Conservation (phyloP, 2,329 filamentous ascomycete species). For the Talaromyces albobiverticillius region DNA sequence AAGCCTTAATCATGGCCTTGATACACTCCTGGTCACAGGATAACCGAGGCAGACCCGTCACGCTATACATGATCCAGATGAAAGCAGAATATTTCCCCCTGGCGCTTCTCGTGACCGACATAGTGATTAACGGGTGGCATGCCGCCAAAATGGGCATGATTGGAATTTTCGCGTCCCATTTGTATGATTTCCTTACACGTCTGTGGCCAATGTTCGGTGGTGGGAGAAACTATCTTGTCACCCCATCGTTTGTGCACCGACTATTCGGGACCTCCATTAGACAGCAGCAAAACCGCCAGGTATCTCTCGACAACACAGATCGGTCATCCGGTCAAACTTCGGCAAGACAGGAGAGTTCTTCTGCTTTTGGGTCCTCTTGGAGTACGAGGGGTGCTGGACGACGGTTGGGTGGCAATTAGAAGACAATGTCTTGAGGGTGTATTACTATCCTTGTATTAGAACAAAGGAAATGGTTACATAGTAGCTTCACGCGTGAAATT, state of each 20-base stretch:
- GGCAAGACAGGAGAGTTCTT: conserved; percentile 2
- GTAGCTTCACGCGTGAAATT: background rate
- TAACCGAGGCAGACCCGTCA: conserved; percentile 70
- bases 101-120: conserved; percentile 72
- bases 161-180: conserved; percentile 82
- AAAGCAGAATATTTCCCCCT: conserved; percentile 78
- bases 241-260: conserved; percentile 68
- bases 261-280: conserved; percentile 56
- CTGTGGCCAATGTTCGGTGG: conserved; percentile 88
- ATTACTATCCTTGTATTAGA: background rate
- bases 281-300: background rate
- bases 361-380: conserved; percentile 6
- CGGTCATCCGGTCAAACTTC: conserved; percentile 1
- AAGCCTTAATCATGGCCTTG: conserved; percentile 73
- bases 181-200: conserved; percentile 85
- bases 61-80: conserved; percentile 79
- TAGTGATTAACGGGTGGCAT: conserved; percentile 63
- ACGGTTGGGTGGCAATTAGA: conserved; percentile 8
- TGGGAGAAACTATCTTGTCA: conserved; percentile 71
- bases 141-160: conserved; percentile 63
- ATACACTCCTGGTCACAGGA: conserved; percentile 84
- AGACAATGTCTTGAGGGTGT: background rate
- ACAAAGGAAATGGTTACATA: background rate
- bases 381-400: conserved; percentile 14
- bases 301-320: background rate